Evolutionary conservation across 129 eudicot genomes (phyloP).

Genomic region (Glebionis coronaria): DNA sequence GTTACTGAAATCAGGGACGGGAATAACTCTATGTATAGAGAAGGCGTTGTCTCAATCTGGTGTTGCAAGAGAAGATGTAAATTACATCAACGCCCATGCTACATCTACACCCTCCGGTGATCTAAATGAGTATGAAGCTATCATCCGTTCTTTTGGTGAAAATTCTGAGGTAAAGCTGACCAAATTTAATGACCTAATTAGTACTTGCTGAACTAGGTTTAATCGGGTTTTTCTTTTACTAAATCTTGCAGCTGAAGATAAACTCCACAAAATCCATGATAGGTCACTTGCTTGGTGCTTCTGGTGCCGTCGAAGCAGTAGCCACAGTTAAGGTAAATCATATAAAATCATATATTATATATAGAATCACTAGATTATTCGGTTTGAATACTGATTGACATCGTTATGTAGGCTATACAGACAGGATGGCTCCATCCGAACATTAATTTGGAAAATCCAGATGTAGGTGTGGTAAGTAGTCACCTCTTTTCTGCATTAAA

Average conservation of each 20-base stretch:
- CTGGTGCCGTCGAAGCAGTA: conserved; percentile 59
- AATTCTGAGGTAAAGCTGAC: conserved; percentile 31
- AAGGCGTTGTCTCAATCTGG: conserved; percentile 39
- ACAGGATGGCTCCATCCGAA: conserved; percentile 84
- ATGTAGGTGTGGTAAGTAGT: conserved; percentile 59
- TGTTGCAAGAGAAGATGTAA: conserved; percentile 40
- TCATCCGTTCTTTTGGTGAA: conserved; percentile 33
- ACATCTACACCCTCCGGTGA: conserved; percentile 44
- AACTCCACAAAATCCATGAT: conserved; percentile 55
- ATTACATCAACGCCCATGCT: conserved; percentile 56
- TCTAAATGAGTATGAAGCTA: conserved; percentile 33
- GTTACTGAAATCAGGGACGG: conserved; percentile 24
- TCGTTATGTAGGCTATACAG: conserved; percentile 47
- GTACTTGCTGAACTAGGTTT: not conserved
- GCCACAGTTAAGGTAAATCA: conserved; percentile 45
- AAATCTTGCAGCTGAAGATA: conserved; percentile 34
- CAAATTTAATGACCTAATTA: not conserved
- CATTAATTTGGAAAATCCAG: conserved; percentile 66
- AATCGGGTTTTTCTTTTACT: not conserved
- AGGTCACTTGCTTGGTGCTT: conserved; percentile 54
- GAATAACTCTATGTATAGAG: conserved; percentile 35
- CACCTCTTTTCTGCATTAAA: conserved; percentile 5
- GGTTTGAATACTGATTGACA: not conserved
- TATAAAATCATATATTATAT: not conserved
- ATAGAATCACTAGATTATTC: not conserved